A percentile compares a stretch with the other conserved stretches of the same genome.
Evolutionary conservation across 2,329 filamentous ascomycete genomes (phyloP).

Genomic region (Pseudogymnoascus sp.): DNA sequence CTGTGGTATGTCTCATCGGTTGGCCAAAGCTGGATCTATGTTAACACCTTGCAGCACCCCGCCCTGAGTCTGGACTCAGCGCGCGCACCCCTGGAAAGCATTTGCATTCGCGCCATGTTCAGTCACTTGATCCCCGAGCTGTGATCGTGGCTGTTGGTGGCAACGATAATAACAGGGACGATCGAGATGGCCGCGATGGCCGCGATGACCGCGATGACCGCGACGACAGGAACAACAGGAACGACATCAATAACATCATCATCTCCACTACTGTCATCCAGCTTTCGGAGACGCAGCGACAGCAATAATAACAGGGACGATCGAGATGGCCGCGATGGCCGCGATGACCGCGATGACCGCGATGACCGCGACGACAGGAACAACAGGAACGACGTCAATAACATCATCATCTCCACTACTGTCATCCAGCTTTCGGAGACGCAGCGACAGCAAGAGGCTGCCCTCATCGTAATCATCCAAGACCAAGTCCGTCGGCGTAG

Average conservation of each 20-base stretch:
- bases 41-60: constrained; percentile 19
- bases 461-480: constrained; percentile 16
- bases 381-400: constrained; percentile 2
- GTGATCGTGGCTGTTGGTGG: constrained; percentile 8
- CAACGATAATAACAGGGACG: constrained; percentile 9
- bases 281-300: constrained; percentile 5
- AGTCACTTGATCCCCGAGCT: constrained; percentile 17
- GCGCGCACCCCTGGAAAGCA: constrained; percentile 12
- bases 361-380: background rate
- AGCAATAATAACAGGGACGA: constrained; percentile 10
- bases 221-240: background rate
- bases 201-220: background rate
- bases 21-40: background rate
- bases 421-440: background rate
- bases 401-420: background rate
- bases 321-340: constrained; percentile 10
- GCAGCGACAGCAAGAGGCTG: constrained; percentile 13
- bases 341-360: background rate
- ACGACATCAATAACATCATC: background rate
- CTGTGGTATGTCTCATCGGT: constrained; percentile 18
- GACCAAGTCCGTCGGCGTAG: background rate
- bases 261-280: background rate
- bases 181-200: constrained; percentile 10
- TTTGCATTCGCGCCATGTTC: constrained; percentile 17
- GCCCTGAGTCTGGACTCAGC: constrained; percentile 17